Evolutionary conservation across 2,329 filamentous ascomycete genomes (phyloP), one percentile per base, ranked within the genome.

Genomic region (Aspergillus sp.): DNA sequence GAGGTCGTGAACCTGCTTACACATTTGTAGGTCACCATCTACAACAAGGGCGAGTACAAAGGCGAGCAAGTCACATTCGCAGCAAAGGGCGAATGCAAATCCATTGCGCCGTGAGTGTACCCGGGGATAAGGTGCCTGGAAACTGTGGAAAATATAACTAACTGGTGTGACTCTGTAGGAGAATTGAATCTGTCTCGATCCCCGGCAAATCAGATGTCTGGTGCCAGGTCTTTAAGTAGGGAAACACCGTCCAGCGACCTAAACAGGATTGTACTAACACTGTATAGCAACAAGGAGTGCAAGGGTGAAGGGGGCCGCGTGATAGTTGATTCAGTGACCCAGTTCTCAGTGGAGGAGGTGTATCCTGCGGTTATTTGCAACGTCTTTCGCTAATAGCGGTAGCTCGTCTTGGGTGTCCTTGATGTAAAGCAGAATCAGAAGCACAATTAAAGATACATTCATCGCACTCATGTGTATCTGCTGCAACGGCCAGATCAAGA

Each of bases 81-180:
- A 13, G 17, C 20, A 3, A 30, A 30, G 4, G 41, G 22, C 20
- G 17, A 24, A 13, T 22, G 41, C 17, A 19, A 44, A 9, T 22
- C 12, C 1, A 19, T 44, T 13, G 13, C 20, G 9, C 41, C 41
- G 41, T 44, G 20, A 13, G 41, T 44, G 24, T 11, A 2, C 11
- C 20, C 1, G 1, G 9, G 0, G 11, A 22, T 8, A 3, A 22
- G 1, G 8, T 20, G 3, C 17, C 3, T 24, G 22, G n/a, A 13
- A 0, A 22, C 2, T 22, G 20, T 6, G 1, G 11, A 44, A 3
- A 15, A 30, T 20, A 3, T 7, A 15, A 24, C 41, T 6, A 12
- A 13, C 3, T 13, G 4, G 8, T 22, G 5, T 4, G 3, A 6
- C 2, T 5, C 17, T 30, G 27, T 22, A 48, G 45, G 15, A 30